Percentiles rank a stretch among this genome's conserved stretches.
phyloP scores from a whole-genome alignment of 352 stramenopile genomes.

The Phytopythium chamaehyphon region DNA sequence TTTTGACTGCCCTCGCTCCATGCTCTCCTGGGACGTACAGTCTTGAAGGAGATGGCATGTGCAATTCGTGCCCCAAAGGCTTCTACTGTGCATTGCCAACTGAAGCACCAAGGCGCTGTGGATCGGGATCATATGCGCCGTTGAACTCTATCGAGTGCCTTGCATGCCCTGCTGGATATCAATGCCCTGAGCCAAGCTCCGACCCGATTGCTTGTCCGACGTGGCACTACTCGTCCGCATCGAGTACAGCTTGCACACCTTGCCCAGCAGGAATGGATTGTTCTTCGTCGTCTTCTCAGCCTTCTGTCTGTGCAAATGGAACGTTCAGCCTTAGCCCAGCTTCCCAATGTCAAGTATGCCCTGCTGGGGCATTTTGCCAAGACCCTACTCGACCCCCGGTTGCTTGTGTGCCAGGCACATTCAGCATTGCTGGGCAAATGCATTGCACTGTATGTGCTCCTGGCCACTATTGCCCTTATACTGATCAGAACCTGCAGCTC shows the following conservation, averaged over 20 bases:
- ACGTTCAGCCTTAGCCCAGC: constrained; percentile 37
- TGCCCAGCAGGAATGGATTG: constrained; percentile 56
- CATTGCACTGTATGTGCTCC: constrained; percentile 51
- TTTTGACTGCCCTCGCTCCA: constrained; percentile 7
- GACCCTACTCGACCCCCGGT: constrained; percentile 24
- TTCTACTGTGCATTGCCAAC: constrained; percentile 37
- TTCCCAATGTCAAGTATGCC: constrained; percentile 37
- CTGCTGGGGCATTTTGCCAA: constrained; percentile 29
- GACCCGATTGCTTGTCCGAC: constrained; percentile 29
- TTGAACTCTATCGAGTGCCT: constrained; percentile 29
- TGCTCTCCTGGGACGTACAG: constrained; percentile 38
- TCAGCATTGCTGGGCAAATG: constrained; percentile 38
- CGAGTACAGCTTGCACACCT: constrained; percentile 34
- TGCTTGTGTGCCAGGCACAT: constrained; percentile 42
- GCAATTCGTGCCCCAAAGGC: constrained; percentile 40
- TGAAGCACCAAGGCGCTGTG: constrained; percentile 27
- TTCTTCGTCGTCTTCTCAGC: constrained; percentile 22
- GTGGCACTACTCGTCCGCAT: constrained; percentile 37
- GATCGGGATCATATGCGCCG: constrained; percentile 24
- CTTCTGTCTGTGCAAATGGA: constrained; percentile 31
- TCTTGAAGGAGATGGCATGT: constrained; percentile 34
- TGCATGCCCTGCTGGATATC: constrained; percentile 34
- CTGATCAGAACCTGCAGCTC: constrained; percentile 37
- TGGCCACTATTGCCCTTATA: constrained; percentile 55
- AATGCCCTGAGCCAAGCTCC: constrained; percentile 37